Percentiles rank a stretch among this genome's conserved stretches.
These are phyloP conservation scores for Fusarium subglutinans DNA, from an alignment of 2,329 filamentous ascomycete species.

Conservation along the genomic window DNA sequence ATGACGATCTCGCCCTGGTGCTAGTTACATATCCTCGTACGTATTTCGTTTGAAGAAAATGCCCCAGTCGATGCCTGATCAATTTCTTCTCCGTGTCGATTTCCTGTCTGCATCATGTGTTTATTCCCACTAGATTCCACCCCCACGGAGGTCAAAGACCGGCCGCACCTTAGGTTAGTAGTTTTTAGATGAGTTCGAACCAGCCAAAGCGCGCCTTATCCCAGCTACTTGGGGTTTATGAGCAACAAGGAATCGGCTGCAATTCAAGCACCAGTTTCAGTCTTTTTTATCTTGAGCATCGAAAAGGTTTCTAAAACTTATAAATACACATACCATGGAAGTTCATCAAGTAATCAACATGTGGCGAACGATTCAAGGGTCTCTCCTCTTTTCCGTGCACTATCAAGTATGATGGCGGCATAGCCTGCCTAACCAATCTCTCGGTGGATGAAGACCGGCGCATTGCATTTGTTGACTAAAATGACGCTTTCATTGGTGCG, in stretches of 20 bases:
- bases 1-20: conserved; percentile 22
- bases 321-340: not conserved
- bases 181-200: conserved; percentile 8
- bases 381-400: not conserved
- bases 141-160: conserved; percentile 44
- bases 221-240: not conserved
- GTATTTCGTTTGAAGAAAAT: conserved; percentile 11
- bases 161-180: conserved; percentile 14
- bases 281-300: not conserved
- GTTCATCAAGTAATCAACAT: not conserved
- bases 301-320: not conserved
- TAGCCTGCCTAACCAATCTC: conserved; percentile 26
- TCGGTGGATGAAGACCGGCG: conserved; percentile 31
- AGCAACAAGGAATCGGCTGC: not conserved
- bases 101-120: conserved; percentile 20
- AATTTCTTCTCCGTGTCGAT: conserved; percentile 18
- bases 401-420: conserved; percentile 11
- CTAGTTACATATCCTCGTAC: conserved; percentile 18
- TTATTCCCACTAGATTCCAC: conserved; percentile 39
- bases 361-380: not conserved
- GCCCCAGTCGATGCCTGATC: conserved; percentile 16
- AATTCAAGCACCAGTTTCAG: not conserved
- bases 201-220: conserved; percentile 13
- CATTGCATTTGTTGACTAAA: conserved; percentile 34
- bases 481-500: conserved; percentile 41